Evolutionary conservation across 192 early-diverging fungal species (phyloP).

Genomic region (Lobosporangium transversale): DNA sequence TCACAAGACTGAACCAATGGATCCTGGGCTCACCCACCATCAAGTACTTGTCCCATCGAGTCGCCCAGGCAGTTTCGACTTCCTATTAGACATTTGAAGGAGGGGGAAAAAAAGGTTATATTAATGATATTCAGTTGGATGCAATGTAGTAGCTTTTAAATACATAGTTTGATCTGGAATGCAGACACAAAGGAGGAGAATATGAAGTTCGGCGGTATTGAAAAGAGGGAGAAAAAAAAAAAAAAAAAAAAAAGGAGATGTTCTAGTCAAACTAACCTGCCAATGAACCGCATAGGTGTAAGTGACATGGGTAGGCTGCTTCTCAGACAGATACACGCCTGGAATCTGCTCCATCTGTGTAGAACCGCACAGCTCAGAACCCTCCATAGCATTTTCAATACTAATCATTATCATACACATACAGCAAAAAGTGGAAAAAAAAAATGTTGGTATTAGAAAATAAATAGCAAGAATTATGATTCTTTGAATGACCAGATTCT

Average conservation of each 20-base stretch:
- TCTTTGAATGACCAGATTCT: neutral
- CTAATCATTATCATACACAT: slow-evolving; percentile 2
- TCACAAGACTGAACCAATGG: slow-evolving; percentile 95
- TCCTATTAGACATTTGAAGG: slow-evolving; percentile 39
- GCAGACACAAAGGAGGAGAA: neutral
- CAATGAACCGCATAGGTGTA: slow-evolving; percentile 77
- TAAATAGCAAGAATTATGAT: neutral
- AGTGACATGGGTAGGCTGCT: slow-evolving; percentile 44
- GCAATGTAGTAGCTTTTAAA: neutral
- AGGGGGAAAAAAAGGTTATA: too few species aligned
- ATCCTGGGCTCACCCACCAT: slow-evolving; percentile 89
- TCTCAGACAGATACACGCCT: slow-evolving; percentile 12
- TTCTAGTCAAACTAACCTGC: slow-evolving; percentile 59
- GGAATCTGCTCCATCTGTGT: neutral
- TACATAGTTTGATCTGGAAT: too few species aligned
- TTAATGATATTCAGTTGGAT: neutral
- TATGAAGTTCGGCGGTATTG: neutral
- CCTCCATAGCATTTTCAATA: slow-evolving; percentile 1
- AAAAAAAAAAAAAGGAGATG: too few species aligned
- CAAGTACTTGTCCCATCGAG: slow-evolving; percentile 88
- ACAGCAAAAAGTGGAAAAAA: neutral
- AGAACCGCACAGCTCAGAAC: slow-evolving; percentile 9
- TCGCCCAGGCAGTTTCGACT: slow-evolving; percentile 78
- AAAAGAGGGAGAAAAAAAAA: neutral
- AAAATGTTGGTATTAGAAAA: neutral